Base-by-base conservation (phyloP, 1,284 basidiomycete genomes). In the Leucoagaricus sp. region DNA sequence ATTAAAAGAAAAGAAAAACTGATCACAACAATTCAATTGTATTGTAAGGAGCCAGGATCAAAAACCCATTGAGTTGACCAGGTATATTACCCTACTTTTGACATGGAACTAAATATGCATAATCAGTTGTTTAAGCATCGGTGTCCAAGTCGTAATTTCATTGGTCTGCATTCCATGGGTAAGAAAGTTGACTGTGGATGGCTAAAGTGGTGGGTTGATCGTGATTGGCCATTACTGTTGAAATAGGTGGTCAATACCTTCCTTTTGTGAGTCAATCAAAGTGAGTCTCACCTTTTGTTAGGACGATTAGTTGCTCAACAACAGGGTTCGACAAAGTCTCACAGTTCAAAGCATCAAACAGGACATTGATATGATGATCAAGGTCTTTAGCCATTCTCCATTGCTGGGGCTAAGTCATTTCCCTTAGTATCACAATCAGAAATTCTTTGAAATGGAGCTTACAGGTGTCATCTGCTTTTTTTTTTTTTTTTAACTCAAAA, bases 321-420 rank as follows among this genome's bases (percentile, higher is more conserved):
- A 91, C 85, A 23, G 80, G 72, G 58, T 78, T 75, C n/a, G 91
- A 88, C 19, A 98, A 71, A 6, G 91, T 90, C 64, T 93, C 94
- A 68, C 94, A 96, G 73, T 98, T 98, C 63, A 98, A 75, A 28
- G 87, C 87, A 69, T 98, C 96, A 65, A 96, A 96, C 53, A 98
- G 74, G 3, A 88, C 82, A 69, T 90, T 95, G 67, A 97, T 79
- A 26, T 96, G 82, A 25, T 93, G 83, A 68, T 97, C 94, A 2
- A 94, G 83, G 67, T 98, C 96, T 59, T 95, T 93, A 0, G 88
- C 85, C 64, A 96, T 82, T 33, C 91, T 87, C 72, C 89, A 91
- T 76, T 96, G 89, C 63, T 88, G 84, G 7, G 91, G 83, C 86
- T 92, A 69, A 13, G 50, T 58, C 29, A 42, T 21, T 49, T 50